These are phyloP conservation scores for Aspergillus ellipticus DNA, from an alignment of 495 filamentous ascomycete genomes.

Conservation along the genomic window DNA sequence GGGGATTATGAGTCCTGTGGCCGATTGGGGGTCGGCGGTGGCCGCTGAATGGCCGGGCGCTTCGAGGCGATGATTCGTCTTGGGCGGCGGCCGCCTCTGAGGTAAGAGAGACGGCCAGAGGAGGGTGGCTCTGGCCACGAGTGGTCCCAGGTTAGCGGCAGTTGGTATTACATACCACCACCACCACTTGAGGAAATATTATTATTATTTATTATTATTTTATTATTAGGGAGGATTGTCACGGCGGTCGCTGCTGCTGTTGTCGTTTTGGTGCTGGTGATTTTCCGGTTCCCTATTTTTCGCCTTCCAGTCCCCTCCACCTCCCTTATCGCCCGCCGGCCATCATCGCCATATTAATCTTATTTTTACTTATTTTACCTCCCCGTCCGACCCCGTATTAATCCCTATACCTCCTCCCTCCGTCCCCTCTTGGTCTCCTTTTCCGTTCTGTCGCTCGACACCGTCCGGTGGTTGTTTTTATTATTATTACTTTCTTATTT, in stretches of 20 bases:
- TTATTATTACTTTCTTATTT: background rate
- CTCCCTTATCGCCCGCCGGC: slow-evolving; percentile 19
- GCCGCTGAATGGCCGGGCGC: background rate
- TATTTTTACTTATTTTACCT: slow-evolving; percentile 8
- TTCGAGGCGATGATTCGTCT: slow-evolving; percentile 1
- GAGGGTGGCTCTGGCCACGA: slow-evolving; percentile 8
- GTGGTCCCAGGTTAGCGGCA: background rate
- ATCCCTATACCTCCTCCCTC: slow-evolving; percentile 5
- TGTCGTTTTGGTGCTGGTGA: slow-evolving; percentile 1
- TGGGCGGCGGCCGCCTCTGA: background rate
- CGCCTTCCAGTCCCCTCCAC: background rate
- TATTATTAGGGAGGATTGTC: background rate
- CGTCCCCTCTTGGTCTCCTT: slow-evolving; percentile 22
- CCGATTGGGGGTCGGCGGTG: background rate
- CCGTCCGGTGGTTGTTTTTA: too few species aligned
- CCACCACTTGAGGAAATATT: background rate
- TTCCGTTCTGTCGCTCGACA: slow-evolving; percentile 1
- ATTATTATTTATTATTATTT: slow-evolving; percentile 4
- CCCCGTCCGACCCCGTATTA: too few species aligned
- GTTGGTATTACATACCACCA: background rate
- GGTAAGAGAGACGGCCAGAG: slow-evolving; percentile 1
- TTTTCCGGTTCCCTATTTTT: slow-evolving; percentile 10
- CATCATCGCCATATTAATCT: slow-evolving; percentile 24
- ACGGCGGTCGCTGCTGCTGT: background rate
- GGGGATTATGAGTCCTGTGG: background rate